Evolutionary conservation across 2,329 filamentous ascomycete species (phyloP).

Genomic region (Arthrobotrys pseudoclavata): DNA sequence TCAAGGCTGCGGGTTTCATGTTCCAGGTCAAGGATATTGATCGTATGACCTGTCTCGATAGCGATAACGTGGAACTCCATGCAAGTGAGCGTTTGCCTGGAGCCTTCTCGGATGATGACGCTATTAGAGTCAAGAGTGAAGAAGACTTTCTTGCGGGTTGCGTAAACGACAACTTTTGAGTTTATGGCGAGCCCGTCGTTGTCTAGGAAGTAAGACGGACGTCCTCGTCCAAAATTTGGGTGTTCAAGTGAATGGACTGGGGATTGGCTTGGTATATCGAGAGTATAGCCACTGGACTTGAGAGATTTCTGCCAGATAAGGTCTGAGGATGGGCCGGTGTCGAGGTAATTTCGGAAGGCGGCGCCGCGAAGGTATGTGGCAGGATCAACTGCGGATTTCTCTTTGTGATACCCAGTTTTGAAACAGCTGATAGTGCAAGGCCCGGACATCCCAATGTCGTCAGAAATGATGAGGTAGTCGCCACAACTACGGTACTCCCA

Average conservation of each 20-base stretch:
- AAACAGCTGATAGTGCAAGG: conserved; percentile 62
- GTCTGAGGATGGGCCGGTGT: conserved; percentile 54
- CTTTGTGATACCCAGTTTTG: conserved; percentile 40
- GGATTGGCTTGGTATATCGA: conserved; percentile 11
- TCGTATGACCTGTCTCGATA: conserved; percentile 61
- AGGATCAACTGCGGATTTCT: conserved; percentile 38
- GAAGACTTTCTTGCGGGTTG: conserved; percentile 60
- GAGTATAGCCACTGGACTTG: conserved; percentile 4
- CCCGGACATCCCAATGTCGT: conserved; percentile 60
- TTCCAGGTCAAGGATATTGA: conserved; percentile 61
- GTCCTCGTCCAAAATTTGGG: conserved; percentile 20
- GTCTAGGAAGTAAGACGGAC: conserved; percentile 60
- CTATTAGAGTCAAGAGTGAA: background rate
- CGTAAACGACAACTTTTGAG: conserved; percentile 61
- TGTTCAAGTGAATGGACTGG: conserved; percentile 41
- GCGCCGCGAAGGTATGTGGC: conserved; percentile 35
- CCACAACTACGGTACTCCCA: conserved; percentile 63
- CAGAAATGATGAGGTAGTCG: conserved; percentile 61
- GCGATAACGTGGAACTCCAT: conserved; percentile 63
- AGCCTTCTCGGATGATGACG: background rate
- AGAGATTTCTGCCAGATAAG: conserved; percentile 58
- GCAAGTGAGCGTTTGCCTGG: conserved; percentile 42
- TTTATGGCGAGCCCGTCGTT: conserved; percentile 62
- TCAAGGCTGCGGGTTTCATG: conserved; percentile 56
- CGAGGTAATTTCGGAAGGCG: conserved; percentile 29